phyloP scores from a whole-genome alignment of 306 rosid species.

The Pterocarpus macrocarpus region DNA sequence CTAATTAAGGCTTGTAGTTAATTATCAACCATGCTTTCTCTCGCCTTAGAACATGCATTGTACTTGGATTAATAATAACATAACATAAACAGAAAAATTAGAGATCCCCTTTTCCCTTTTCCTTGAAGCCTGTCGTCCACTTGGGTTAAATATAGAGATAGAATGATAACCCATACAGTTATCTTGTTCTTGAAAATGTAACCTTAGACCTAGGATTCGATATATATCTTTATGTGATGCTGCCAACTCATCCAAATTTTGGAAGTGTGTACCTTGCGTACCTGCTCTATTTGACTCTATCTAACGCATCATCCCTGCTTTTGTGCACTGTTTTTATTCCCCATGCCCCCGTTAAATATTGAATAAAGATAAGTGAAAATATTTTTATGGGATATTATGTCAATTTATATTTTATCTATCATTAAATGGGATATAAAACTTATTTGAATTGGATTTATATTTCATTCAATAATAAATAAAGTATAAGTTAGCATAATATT shows the following conservation, averaged over 20 bases:
- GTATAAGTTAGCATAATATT: too few species aligned
- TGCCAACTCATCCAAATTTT: conserved; percentile 43
- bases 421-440: too few species aligned
- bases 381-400: too few species aligned
- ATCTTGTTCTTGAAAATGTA: conserved; percentile 12
- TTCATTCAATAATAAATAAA: too few species aligned
- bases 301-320: background rate
- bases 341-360: background rate
- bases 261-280: conserved; percentile 27
- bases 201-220: conserved; percentile 35
- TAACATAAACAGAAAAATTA: background rate
- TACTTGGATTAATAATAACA: conserved; percentile 19
- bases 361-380: too few species aligned
- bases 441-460: too few species aligned
- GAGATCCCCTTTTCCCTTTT: conserved; percentile 12
- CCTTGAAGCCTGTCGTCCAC: conserved; percentile 39
- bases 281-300: conserved; percentile 36
- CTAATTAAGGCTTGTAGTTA: background rate
- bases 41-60: conserved; percentile 42
- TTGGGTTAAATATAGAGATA: conserved; percentile 10
- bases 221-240: background rate
- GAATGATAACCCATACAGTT: background rate
- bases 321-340: background rate
- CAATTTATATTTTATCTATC: too few species aligned
- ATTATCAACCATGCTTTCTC: conserved; percentile 20